Evolutionary conservation across 371 early-diverging fungal genomes (phyloP), one percentile per base, ranked within the genome.

Genomic region (Actinomucor elegans): DNA sequence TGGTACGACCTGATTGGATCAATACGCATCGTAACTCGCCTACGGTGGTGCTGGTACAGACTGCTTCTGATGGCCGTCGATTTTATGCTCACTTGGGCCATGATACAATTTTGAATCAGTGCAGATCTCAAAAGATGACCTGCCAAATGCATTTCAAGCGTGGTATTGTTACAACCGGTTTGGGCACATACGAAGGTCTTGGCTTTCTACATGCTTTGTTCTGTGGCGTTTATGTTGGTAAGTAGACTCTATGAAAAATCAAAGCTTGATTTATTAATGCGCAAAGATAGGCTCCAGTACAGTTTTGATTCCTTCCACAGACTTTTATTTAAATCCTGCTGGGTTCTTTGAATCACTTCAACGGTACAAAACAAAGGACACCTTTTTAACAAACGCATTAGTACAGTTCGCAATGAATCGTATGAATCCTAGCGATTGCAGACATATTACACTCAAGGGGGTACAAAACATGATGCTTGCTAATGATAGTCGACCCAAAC

Each of bases 121-220:
- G 92, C 64, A 73, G 88, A 36, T 77, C 90, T 9, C 91, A 92
- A 57, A 90, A 88, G 56, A 83, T 81, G 43, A 90, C 90, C n/a
- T 86, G 86, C 60, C 83, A 86, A 51, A 80, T 94, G 77, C 76
- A 74, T 47, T 65, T 76, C 1, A 74, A 76, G 28, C 67, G 80
- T 24, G 88, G 90, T 0, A 67, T 93, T 15, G 67, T 94, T 7
- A 70, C 61, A 7, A 77, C 85, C 11, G 85, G 89, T 29, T 76
- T 88, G 35, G 79, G 85, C 11, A 71, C 81, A 0, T 88, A 81
- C 63, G 83, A 75, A 24, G 88, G 92, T 18, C 66, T 91, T 41
- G 91, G 93, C 1, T 76, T 94, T 52, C 59, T 92, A 51, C 88
- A 90, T 59, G 79, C 85, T 27, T 61, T 74, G 4, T 71, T 89